phyloP scores from a whole-genome alignment of 805 yeast genomes.

The Myxozyma vanderwaltii region DNA sequence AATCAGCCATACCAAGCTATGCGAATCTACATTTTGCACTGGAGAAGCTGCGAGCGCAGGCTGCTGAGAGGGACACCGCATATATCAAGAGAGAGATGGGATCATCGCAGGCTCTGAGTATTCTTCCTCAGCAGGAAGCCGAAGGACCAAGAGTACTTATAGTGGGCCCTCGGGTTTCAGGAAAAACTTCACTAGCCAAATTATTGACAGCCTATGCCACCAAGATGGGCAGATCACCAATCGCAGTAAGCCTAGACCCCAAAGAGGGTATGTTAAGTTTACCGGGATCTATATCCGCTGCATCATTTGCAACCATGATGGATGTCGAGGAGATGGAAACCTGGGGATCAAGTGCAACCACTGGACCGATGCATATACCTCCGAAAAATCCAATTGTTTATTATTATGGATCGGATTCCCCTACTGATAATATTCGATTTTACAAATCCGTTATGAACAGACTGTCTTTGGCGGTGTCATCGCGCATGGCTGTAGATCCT shows the following conservation, averaged over 20 bases:
- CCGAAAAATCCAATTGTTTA: slow-evolving; percentile 82
- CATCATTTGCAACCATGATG: slow-evolving; percentile 76
- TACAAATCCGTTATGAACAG: slow-evolving; percentile 55
- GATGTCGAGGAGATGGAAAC: slow-evolving; percentile 68
- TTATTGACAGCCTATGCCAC: slow-evolving; percentile 73
- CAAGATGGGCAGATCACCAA: slow-evolving; percentile 64
- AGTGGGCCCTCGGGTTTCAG: slow-evolving; percentile 70
- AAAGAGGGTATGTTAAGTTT: slow-evolving; percentile 65
- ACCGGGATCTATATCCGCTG: slow-evolving; percentile 80
- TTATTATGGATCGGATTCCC: slow-evolving; percentile 69
- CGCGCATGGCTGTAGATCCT: slow-evolving; percentile 55
- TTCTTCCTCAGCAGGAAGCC: slow-evolving; percentile 18
- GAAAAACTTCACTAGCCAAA: slow-evolving; percentile 76
- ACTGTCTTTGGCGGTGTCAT: slow-evolving; percentile 51
- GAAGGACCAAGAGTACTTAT: slow-evolving; percentile 62
- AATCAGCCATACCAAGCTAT: slow-evolving; percentile 63
- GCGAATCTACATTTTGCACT: slow-evolving; percentile 74
- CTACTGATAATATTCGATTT: slow-evolving; percentile 57
- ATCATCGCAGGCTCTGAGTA: neutral
- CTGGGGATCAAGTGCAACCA: slow-evolving; percentile 77
- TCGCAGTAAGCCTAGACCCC: slow-evolving; percentile 81
- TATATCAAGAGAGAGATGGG: neutral
- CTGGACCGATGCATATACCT: slow-evolving; percentile 65
- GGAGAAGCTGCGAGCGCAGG: slow-evolving; percentile 53
- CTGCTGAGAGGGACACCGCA: slow-evolving; percentile 27